phyloP scores from a whole-genome alignment of 2,329 filamentous ascomycete species.

The Rhytidhysteron rufulum region DNA sequence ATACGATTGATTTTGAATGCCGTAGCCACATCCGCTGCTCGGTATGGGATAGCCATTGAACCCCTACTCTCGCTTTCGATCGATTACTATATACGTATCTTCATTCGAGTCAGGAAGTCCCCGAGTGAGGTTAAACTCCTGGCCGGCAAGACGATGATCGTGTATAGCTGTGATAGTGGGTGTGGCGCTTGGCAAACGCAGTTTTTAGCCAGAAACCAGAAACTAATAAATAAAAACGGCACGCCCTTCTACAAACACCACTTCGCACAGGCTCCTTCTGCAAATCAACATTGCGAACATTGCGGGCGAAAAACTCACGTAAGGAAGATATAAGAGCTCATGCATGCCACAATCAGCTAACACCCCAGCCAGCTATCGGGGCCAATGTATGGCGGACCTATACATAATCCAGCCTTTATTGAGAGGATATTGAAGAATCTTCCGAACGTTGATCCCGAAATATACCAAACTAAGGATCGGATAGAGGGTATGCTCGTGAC shows the following conservation, averaged over 20 bases:
- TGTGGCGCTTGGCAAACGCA: constrained; percentile 92
- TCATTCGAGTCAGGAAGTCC: constrained; percentile 75
- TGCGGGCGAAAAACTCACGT: constrained; percentile 80
- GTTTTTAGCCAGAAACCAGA: constrained; percentile 66
- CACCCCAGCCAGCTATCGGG: constrained; percentile 56
- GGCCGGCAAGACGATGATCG: constrained; percentile 85
- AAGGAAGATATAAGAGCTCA: no score
- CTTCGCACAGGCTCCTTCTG: constrained; percentile 66
- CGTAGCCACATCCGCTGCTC: constrained; percentile 73
- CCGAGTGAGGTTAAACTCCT: constrained; percentile 86
- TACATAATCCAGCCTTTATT: constrained; percentile 83
- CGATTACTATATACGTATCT: constrained; percentile 90
- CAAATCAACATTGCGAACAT: constrained; percentile 68
- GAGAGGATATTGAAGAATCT: constrained; percentile 71
- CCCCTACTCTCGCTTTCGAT: constrained; percentile 90
- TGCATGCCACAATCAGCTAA: no score
- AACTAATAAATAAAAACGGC: constrained; percentile 65
- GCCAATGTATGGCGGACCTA: constrained; percentile 89
- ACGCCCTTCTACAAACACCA: constrained; percentile 71
- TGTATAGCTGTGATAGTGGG: constrained; percentile 85
- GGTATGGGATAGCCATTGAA: constrained; percentile 84
- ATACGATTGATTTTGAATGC: constrained; percentile 81
- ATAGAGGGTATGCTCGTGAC: constrained; percentile 90
- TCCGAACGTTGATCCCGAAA: constrained; percentile 60
- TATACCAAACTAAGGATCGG: constrained; percentile 75